phyloP scores from a whole-genome alignment of 108 stramenopile species.

The Skeletonema potamos region DNA sequence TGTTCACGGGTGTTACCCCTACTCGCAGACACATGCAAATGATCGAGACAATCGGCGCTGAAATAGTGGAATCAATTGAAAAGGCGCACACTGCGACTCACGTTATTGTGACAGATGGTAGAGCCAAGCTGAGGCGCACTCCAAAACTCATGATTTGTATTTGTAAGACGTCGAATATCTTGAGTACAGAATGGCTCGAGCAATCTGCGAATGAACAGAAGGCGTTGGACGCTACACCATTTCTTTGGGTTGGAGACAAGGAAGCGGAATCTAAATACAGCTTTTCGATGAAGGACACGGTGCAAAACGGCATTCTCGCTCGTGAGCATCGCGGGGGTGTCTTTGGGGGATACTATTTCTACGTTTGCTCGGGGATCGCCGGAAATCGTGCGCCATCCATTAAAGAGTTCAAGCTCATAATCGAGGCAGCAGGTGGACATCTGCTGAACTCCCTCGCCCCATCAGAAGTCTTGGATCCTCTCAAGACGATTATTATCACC shows the following conservation, averaged over 20 bases:
- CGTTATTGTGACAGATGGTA: conserved; percentile 57
- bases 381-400: conserved; percentile 46
- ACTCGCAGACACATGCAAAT: conserved; percentile 47
- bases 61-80: conserved; percentile 51
- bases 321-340: conserved; percentile 17
- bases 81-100: conserved; percentile 59
- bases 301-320: conserved; percentile 20
- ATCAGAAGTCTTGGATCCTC: conserved; percentile 22
- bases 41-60: conserved; percentile 59
- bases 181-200: conserved; percentile 49
- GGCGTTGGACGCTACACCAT: conserved; percentile 10
- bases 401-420: conserved; percentile 34
- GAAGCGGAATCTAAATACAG: conserved; percentile 38
- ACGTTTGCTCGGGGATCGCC: conserved; percentile 43
- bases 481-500: conserved; percentile 42
- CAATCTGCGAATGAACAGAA: conserved; percentile 20
- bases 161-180: conserved; percentile 52
- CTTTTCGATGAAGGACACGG: conserved; percentile 33
- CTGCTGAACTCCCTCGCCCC: conserved; percentile 32
- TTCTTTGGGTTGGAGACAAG: conserved; percentile 22
- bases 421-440: conserved; percentile 55
- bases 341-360: conserved; percentile 21
- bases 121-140: conserved; percentile 47
- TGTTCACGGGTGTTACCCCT: conserved; percentile 44
- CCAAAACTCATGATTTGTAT: conserved; percentile 75